Evolutionary conservation across 1,284 basidiomycete species (phyloP), one percentile per base, ranked within the genome.

Genomic region (Cutaneotrichosporon cutaneum): DNA sequence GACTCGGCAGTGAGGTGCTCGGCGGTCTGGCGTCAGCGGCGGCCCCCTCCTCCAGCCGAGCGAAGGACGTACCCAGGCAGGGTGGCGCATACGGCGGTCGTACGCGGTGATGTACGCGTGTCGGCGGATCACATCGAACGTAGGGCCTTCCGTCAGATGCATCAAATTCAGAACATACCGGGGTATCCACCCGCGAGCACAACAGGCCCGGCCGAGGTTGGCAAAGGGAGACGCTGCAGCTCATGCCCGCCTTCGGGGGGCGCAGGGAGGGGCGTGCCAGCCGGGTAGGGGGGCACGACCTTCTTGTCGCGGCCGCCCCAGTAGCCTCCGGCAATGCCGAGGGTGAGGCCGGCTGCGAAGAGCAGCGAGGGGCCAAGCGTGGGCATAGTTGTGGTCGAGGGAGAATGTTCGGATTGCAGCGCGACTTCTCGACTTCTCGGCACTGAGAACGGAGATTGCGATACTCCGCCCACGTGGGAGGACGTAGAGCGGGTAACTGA

Each of bases 61-160:
- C 22, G 22, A 4, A 13, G 14, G 42, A 77, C 85, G 27, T 70
- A 92, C 91, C 94, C 96, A 99, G 26, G 91, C 85, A 3, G 95
- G 94, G 81, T 99, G 94, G 26, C 91, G 84, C 61, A 94, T 81
- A 13, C 92, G 84, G 55, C 96, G 84, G 77, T 99, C 95, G 77
- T 99, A 99, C 3, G 86, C 90, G 4, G 91, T 87, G 26, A 90
- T 87, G 74, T 95, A 96, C 9, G 90, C 92, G 72, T 86, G 86
- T 45, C 91, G 85, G 35, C 87, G 83, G 47, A 96, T 83, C 13
- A 88, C 79, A 78, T 97, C 93, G 5, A 88, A 84, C 30, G 92
- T 83, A 14, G 93, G 94, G 18, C 94, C 94, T 92, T 58, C 35
- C 24, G 56, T 64, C 26, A 64, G 55, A 52, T 36, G 18, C 47